phyloP scores from a whole-genome alignment of 1,139 yeast species.

The Sugiyamaella sp. region DNA sequence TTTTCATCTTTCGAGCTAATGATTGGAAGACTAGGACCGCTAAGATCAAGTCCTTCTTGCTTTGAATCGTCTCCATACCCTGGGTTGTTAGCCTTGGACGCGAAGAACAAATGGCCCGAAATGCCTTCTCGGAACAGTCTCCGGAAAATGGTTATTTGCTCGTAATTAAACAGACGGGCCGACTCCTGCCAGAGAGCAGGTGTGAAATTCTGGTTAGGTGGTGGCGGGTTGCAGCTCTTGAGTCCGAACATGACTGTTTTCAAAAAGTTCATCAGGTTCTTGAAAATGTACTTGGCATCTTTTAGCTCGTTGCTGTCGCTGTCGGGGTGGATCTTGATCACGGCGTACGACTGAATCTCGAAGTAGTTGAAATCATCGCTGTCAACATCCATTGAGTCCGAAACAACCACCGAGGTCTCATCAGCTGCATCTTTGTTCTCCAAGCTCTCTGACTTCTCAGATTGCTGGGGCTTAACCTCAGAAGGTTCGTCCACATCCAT shows the following conservation, averaged over 20 bases:
- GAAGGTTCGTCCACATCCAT: constrained; percentile 13
- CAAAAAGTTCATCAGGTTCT: constrained; percentile 85
- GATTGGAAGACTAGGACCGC: constrained; percentile 81
- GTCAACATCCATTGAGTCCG: constrained; percentile 29
- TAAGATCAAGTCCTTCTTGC: constrained; percentile 56
- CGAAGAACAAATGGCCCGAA: constrained; percentile 75
- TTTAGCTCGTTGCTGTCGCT: constrained; percentile 66
- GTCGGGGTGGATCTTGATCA: constrained; percentile 51
- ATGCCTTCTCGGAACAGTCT: constrained; percentile 84
- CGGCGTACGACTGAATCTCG: constrained; percentile 34
- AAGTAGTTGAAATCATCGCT: constrained; percentile 26
- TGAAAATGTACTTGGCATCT: constrained; percentile 85
- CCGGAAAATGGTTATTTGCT: constrained; percentile 78
- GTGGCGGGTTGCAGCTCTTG: constrained; percentile 88
- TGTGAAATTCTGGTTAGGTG: constrained; percentile 63
- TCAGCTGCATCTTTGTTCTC: constrained; percentile 23
- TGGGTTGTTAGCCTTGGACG: constrained; percentile 48
- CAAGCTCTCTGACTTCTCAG: constrained; percentile 33
- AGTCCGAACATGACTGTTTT: constrained; percentile 90
- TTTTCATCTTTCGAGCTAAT: constrained; percentile 91
- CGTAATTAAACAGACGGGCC: constrained; percentile 79
- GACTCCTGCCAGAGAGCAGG: constrained; percentile 84
- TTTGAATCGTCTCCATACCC: constrained; percentile 28
- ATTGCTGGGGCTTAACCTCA: constrained; percentile 30
- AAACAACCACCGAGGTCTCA: constrained; percentile 25